Evolutionary conservation across 208 protist genomes (phyloP).

Genomic region (Trichomonas gallinae): DNA sequence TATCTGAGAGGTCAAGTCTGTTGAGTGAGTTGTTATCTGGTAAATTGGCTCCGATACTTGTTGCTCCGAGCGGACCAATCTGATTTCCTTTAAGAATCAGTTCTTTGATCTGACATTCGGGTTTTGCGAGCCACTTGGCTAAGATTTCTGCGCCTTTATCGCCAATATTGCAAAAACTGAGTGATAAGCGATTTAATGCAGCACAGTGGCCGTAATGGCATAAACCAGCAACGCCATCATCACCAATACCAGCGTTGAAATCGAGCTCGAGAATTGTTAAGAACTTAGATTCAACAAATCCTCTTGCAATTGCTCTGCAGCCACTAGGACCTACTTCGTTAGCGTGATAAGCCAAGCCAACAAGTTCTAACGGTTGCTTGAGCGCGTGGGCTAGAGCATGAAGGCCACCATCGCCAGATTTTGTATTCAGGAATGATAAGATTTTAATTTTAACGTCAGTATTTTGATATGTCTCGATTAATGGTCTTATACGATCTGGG

Average conservation of each 20-base stretch:
- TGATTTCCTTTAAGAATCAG: neutral
- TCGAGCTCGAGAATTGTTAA: neutral
- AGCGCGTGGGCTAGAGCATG: neutral
- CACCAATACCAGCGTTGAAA: neutral
- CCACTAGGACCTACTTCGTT: neutral
- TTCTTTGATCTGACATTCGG: neutral
- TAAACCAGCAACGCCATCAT: neutral
- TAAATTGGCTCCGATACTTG: neutral
- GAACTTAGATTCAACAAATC: neutral
- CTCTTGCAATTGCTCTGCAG: neutral
- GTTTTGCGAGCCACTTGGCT: neutral
- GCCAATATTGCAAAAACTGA: neutral
- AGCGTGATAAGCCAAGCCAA: neutral
- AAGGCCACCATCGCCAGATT: neutral
- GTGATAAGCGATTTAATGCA: neutral
- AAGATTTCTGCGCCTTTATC: neutral
- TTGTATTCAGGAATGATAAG: conserved; percentile 6
- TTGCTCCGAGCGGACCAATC: neutral
- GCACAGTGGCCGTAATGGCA: neutral
- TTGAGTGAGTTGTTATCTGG: neutral
- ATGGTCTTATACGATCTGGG: neutral
- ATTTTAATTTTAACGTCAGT: neutral
- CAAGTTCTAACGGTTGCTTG: neutral
- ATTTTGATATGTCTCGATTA: neutral
- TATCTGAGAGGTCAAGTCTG: neutral